Base-by-base conservation (phyloP, 1,284 basidiomycete species). In the Sparassis latifolia region DNA sequence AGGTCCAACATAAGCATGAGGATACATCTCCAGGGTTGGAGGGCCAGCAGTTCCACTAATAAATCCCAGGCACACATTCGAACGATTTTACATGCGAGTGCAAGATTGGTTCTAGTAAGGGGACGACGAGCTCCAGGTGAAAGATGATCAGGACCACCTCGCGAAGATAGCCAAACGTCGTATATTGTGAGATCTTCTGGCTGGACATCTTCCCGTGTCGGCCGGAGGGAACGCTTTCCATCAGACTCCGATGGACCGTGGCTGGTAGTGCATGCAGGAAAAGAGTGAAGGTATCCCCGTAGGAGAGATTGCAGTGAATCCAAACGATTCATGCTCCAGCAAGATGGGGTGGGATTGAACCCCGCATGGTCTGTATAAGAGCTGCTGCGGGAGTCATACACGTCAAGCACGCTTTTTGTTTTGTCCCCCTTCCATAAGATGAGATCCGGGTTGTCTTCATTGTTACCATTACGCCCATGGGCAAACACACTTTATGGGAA, bases 1-100 rank as follows among this genome's bases (percentile, higher is more conserved):
- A 89, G 68, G 63, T 89, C 85, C 56, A 87, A 69, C 49, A 74
- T 53, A 60, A 89, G 67, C 77, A 89, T 82, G 48, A 84, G 67
- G 29, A 76, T 69, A 28, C 83, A 80, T 52, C 85, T 78, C 49
- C 79, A 60, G 43, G 86, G 86, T 58, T 89, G 84, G 33, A 84
- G 66, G 43, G 71, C 69, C 75, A 82, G 86, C 20, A 89, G 65
- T n/a, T 76, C 69, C 30, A 65, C 66, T 53, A 83, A 64, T 59
- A 90, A 70, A 52, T 83, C 76, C 27, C 75, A 68, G 33, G 77
- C 72, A 59, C 79, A 84, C 10, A 70, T 69, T 51, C 70, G 73
- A 12, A 78, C 62, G 54, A 86, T 77, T 30, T 71, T 69, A 54
- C 71, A 66, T 10, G 86, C 88, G 33, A 85, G 72, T 45, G 62